Conservation (phyloP, 2,329 filamentous ascomycete genomes). For the Botrytis medusae region DNA sequence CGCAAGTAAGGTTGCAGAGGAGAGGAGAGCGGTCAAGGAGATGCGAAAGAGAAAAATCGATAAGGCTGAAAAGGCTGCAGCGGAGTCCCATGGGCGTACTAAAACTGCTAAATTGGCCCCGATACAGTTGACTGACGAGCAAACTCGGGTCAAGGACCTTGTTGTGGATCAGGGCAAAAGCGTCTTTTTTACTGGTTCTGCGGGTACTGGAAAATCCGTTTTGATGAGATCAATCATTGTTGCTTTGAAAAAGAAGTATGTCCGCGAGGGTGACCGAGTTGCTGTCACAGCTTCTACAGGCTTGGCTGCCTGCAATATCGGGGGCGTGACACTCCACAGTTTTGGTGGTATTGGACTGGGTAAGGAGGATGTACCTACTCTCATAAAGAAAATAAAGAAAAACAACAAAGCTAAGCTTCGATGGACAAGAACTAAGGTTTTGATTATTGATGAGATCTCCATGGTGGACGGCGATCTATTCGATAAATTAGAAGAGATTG, state of each 20-base stretch:
- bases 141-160: slow-evolving; percentile 77
- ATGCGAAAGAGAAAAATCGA: slow-evolving; percentile 52
- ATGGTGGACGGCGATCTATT: slow-evolving; percentile 98
- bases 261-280: slow-evolving; percentile 75
- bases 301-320: slow-evolving; percentile 93
- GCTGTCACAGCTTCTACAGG: slow-evolving; percentile 96
- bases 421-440: slow-evolving; percentile 83
- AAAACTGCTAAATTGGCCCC: slow-evolving; percentile 42
- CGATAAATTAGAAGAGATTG: slow-evolving; percentile 90
- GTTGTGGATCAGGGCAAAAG: slow-evolving; percentile 80
- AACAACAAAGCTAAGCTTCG: slow-evolving; percentile 85
- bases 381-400: slow-evolving; percentile 87
- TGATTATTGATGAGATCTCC: slow-evolving; percentile 93
- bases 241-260: slow-evolving; percentile 73
- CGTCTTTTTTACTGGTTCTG: slow-evolving; percentile 97
- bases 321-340: slow-evolving; percentile 92
- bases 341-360: slow-evolving; percentile 94
- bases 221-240: slow-evolving; percentile 89
- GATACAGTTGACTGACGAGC: slow-evolving; percentile 72
- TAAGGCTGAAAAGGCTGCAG: slow-evolving; percentile 47
- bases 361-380: slow-evolving; percentile 76
- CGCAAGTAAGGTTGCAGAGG: slow-evolving; percentile 73
- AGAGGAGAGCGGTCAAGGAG: slow-evolving; percentile 71
- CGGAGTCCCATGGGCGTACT: slow-evolving; percentile 44
- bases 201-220: slow-evolving; percentile 95